These are phyloP conservation scores for Phoenix roebelenii DNA, from an alignment of 176 grass and related monocot genomes.

Conservation along the genomic window DNA sequence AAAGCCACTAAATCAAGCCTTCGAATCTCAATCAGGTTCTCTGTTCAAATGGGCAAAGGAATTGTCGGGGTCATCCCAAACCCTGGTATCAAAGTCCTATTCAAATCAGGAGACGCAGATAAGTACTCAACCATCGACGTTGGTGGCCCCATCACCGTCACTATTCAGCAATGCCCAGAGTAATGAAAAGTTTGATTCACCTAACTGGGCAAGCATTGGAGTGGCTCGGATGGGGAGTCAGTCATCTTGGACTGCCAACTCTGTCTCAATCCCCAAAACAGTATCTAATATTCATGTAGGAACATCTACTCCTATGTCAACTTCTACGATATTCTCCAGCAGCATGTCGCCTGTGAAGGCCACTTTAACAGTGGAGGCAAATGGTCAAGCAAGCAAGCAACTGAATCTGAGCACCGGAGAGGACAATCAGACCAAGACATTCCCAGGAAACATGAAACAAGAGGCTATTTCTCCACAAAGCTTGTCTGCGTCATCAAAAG, in stretches of 20 bases:
- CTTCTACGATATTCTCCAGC: constrained; percentile 17
- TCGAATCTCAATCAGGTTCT: constrained; percentile 38
- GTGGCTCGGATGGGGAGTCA: constrained; percentile 26
- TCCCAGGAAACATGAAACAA: constrained; percentile 25
- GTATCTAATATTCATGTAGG: constrained; percentile 25
- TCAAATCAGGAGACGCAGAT: constrained; percentile 34
- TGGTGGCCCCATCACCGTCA: constrained; percentile 25
- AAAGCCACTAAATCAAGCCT: constrained; percentile 28
- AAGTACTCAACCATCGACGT: constrained; percentile 39
- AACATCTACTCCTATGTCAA: constrained; percentile 13
- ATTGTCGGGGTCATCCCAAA: constrained; percentile 33
- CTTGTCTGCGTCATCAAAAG: constrained; percentile 18
- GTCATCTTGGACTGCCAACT: constrained; percentile 36
- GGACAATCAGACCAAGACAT: constrained; percentile 20
- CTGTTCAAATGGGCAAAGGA: constrained; percentile 87
- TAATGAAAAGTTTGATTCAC: constrained; percentile 32
- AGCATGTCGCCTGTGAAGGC: constrained; percentile 22
- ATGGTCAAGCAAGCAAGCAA: constrained; percentile 19
- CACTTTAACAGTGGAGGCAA: constrained; percentile 20
- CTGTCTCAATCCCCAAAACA: constrained; percentile 32
- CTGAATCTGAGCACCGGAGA: constrained; percentile 26
- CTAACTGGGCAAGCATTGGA: constrained; percentile 28
- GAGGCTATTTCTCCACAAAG: constrained; percentile 23
- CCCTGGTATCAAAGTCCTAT: constrained; percentile 32
- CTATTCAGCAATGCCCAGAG: constrained; percentile 27